Evolutionary conservation across 306 rosid species (phyloP).

Genomic region (Bauhinia variegata): DNA sequence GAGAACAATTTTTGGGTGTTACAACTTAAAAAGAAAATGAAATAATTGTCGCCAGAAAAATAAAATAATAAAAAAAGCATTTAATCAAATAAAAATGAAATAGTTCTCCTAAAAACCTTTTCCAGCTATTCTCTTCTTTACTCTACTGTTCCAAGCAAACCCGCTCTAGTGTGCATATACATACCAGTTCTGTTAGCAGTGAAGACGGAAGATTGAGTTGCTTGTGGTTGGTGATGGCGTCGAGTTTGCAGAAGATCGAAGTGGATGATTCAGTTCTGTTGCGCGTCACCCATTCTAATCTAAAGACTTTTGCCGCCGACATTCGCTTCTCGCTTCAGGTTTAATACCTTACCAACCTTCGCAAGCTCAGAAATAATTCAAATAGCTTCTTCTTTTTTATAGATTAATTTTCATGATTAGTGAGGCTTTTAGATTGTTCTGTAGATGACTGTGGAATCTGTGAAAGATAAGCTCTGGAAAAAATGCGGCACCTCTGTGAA

Average conservation of each 20-base stretch:
- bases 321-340: constrained; percentile 78
- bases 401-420: neutral
- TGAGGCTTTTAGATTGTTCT: neutral
- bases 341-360: neutral
- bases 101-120: too few species aligned
- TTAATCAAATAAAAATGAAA: too few species aligned
- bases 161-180: too few species aligned
- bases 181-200: too few species aligned
- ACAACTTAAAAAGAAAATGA: too few species aligned
- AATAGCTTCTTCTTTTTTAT: neutral
- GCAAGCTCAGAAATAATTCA: neutral
- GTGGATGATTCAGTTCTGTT: constrained; percentile 65
- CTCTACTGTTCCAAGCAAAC: too few species aligned
- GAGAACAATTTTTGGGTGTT: too few species aligned
- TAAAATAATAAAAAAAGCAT: too few species aligned
- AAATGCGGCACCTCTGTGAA: constrained; percentile 79
- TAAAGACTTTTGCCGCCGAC: constrained; percentile 69
- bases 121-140: too few species aligned
- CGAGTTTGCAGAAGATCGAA: constrained; percentile 61
- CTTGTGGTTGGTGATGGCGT: constrained; percentile 45
- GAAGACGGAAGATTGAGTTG: neutral
- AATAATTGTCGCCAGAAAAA: too few species aligned
- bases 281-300: constrained; percentile 75
- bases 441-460: constrained; percentile 66
- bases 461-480: constrained; percentile 82